phyloP scores from a whole-genome alignment of 2,329 filamentous ascomycete species.

The Colletotrichum magnum region DNA sequence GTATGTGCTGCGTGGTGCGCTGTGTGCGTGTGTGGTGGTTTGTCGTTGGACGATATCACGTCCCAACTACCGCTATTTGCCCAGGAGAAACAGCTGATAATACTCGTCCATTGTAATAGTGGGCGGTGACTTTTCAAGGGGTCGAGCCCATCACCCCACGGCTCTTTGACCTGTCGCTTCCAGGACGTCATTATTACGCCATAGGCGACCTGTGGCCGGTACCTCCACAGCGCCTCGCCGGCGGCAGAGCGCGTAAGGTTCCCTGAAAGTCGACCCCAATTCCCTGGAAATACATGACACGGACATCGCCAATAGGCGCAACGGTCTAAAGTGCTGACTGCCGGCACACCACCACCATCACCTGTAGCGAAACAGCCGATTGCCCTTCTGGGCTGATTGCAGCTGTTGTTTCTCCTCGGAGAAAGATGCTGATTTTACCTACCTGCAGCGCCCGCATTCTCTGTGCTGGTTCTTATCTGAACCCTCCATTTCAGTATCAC shows the following conservation, averaged over 20 bases:
- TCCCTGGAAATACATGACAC: too few species aligned
- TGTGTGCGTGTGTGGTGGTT: neutral
- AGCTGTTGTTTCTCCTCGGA: conserved; percentile 16
- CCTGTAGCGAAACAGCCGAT: neutral
- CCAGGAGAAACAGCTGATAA: neutral
- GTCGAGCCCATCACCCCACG: conserved; percentile 8
- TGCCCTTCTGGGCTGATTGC: conserved; percentile 10
- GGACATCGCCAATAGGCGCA: too few species aligned
- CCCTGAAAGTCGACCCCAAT: too few species aligned
- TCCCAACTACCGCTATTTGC: too few species aligned
- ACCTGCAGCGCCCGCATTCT: too few species aligned
- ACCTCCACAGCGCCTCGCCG: neutral
- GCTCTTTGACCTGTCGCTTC: conserved; percentile 6
- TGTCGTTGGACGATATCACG: neutral
- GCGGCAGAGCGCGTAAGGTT: too few species aligned
- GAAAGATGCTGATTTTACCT: neutral
- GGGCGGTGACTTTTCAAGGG: neutral
- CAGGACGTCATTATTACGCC: conserved; percentile 38
- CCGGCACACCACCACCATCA: too few species aligned
- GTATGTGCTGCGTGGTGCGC: neutral
- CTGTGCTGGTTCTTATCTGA: too few species aligned
- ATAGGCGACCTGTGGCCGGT: neutral
- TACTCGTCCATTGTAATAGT: neutral
- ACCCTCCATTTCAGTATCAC: neutral
- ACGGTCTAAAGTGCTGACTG: too few species aligned